phyloP scores from a whole-genome alignment of 2,329 filamentous ascomycete genomes.

The Pyrenophora graminea region DNA sequence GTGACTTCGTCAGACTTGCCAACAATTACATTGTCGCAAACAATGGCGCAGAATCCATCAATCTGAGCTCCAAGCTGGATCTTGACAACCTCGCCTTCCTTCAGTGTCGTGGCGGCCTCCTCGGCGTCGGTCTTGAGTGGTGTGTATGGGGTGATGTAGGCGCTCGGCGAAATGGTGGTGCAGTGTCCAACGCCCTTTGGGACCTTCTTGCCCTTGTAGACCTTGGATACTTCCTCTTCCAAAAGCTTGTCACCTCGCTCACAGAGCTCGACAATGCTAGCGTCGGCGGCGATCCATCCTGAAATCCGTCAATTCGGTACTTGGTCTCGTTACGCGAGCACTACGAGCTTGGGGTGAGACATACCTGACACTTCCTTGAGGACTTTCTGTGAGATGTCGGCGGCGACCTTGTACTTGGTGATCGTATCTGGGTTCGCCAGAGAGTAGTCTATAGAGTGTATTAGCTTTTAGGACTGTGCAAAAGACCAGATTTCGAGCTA shows the following conservation, averaged over 20 bases:
- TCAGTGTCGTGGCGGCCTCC: slow-evolving; percentile 79
- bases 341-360: slow-evolving; percentile 6
- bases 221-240: slow-evolving; percentile 90
- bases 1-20: slow-evolving; percentile 67
- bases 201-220: slow-evolving; percentile 98
- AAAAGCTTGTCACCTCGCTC: slow-evolving; percentile 94
- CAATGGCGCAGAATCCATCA: slow-evolving; percentile 93
- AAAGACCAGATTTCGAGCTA: slow-evolving; percentile 18
- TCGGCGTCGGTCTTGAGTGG: slow-evolving; percentile 83
- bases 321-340: slow-evolving; percentile 2
- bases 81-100: slow-evolving; percentile 88
- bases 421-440: slow-evolving; percentile 92
- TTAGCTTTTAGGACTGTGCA: slow-evolving; percentile 34
- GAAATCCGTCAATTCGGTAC: slow-evolving; percentile 31
- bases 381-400: slow-evolving; percentile 92
- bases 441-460: slow-evolving; percentile 69
- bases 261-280: slow-evolving; percentile 92
- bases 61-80: slow-evolving; percentile 99
- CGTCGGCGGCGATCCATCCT: slow-evolving; percentile 77
- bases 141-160: slow-evolving; percentile 95
- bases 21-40: slow-evolving; percentile 88
- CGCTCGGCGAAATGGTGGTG: slow-evolving; percentile 90
- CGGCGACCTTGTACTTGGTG: slow-evolving; percentile 98
- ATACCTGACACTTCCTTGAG: slow-evolving; percentile 77
- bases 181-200: slow-evolving; percentile 92